phyloP scores from a whole-genome alignment of 768 basidiomycete species.

The Sporobolomyces phaffii region DNA sequence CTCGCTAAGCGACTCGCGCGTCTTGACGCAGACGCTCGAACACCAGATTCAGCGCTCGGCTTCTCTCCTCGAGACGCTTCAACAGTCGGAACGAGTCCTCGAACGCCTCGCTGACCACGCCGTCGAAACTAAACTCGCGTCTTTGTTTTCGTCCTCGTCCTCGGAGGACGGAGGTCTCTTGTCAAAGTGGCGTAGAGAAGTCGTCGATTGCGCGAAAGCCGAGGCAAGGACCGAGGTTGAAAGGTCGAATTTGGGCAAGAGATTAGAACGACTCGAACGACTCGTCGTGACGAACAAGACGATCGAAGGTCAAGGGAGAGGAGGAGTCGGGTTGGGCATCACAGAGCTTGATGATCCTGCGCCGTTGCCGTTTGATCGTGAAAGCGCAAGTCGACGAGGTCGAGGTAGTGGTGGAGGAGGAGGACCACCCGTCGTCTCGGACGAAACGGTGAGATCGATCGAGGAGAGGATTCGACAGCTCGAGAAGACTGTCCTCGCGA shows the following conservation, averaged over 20 bases:
- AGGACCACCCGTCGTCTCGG: background rate
- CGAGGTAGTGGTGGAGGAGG: background rate
- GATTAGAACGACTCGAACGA: background rate
- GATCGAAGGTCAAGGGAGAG: background rate
- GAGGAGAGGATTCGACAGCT: no score
- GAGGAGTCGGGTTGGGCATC: conserved; percentile 1
- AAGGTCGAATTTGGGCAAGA: background rate
- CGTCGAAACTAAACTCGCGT: no score
- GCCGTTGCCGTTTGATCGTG: background rate
- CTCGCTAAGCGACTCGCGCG: conserved; percentile 69
- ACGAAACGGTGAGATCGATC: background rate
- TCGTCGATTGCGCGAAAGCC: background rate
- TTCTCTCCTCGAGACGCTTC: conserved; percentile 24
- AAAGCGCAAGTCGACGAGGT: background rate
- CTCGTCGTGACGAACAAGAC: background rate
- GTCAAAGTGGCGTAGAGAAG: background rate
- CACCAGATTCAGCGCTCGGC: conserved; percentile 57
- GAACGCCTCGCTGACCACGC: conserved; percentile 8
- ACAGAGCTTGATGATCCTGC: background rate
- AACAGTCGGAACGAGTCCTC: conserved; percentile 18
- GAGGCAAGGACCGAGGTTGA: no score
- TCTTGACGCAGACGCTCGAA: conserved; percentile 68
- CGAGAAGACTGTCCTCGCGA: no score
- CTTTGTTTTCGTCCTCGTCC: no score
- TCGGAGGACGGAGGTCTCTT: background rate